Evolutionary conservation across 169 alveolate genomes (phyloP).

Genomic region (Cystoisospora suis): DNA sequence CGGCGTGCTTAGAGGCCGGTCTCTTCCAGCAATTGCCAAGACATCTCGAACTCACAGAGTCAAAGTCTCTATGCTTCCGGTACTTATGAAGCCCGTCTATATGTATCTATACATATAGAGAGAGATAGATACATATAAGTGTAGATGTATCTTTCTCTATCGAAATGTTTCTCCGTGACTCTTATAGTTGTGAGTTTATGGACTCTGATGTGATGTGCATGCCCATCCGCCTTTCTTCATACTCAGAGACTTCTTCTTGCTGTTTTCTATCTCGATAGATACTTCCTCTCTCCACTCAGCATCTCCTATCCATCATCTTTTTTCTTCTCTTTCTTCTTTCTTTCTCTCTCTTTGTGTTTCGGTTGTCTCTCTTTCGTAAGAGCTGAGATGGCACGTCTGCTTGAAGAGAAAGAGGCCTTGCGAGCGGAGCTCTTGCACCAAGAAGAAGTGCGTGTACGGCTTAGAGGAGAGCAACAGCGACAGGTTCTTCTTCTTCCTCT

Average conservation of each 20-base stretch:
- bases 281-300: background rate
- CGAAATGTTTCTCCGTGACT: background rate
- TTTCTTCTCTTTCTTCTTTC: constrained; percentile 13
- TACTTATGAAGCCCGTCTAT: background rate
- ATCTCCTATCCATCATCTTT: background rate
- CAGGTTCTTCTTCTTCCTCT: constrained; percentile 9
- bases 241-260: background rate
- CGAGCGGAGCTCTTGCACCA: background rate
- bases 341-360: background rate
- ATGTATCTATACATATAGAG: background rate
- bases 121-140: background rate
- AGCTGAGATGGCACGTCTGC: background rate
- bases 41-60: background rate
- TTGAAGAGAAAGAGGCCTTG: background rate
- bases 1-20: no score
- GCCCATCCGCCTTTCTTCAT: background rate
- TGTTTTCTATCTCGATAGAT: background rate
- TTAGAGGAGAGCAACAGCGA: constrained; percentile 25
- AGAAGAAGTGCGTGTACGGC: background rate
- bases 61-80: background rate
- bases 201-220: background rate
- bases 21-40: no score
- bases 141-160: background rate
- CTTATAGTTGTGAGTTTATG: no score
- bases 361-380: background rate